Conservation (phyloP, 2,329 filamentous ascomycete species). For the Verticillium zaregamsianum region DNA sequence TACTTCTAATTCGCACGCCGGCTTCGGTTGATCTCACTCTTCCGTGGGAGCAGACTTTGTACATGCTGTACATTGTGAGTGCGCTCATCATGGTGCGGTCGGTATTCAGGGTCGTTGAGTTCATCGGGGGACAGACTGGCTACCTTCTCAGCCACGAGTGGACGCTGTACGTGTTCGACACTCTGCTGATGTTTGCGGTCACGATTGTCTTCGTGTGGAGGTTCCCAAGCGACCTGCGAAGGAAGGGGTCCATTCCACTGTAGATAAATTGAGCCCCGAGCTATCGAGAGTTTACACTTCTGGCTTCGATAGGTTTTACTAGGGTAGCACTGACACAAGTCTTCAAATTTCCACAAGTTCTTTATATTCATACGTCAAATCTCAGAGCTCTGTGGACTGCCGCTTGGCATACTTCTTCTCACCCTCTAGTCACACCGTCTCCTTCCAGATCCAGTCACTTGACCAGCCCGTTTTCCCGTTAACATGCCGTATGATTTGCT, state of each 20-base stretch:
- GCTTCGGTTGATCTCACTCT: constrained; percentile 16
- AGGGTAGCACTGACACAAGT: no score
- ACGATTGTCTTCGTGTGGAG: constrained; percentile 12
- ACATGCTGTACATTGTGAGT: constrained; percentile 47
- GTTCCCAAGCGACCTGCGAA: not conserved
- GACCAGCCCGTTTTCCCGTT: not conserved
- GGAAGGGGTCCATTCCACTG: not conserved
- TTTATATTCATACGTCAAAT: no score
- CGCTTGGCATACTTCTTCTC: no score
- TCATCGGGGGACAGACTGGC: constrained; percentile 26
- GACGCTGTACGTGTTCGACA: constrained; percentile 31
- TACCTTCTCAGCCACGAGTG: constrained; percentile 27
- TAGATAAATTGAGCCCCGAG: not conserved
- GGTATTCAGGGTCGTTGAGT: constrained; percentile 37
- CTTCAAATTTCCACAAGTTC: no score
- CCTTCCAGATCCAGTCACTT: not conserved
- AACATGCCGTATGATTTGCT: no score
- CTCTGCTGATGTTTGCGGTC: constrained; percentile 25
- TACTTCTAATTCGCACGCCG: constrained; percentile 14
- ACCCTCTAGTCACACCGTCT: no score
- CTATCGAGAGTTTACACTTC: not conserved
- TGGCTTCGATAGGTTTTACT: not conserved
- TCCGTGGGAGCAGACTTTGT: constrained; percentile 27
- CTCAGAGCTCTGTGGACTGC: no score
- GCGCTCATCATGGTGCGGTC: constrained; percentile 41